Conservation (phyloP, 2,329 filamentous ascomycete species). For the Aspergillus sp. region DNA sequence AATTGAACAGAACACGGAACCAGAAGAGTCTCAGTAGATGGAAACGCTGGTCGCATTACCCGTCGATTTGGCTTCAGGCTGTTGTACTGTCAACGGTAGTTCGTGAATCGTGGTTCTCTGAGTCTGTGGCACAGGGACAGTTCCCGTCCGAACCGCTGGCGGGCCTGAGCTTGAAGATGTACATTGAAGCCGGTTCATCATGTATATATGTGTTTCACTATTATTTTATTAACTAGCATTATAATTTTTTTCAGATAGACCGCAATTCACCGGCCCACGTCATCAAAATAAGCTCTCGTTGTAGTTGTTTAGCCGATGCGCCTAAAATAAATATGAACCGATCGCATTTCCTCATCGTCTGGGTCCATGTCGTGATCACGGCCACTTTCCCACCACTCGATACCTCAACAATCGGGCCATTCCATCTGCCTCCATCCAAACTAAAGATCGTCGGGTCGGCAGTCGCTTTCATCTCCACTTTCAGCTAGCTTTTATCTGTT, state of each 20-base stretch:
- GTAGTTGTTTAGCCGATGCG: background rate
- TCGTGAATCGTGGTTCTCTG: background rate
- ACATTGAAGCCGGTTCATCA: background rate
- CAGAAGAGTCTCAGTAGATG: background rate
- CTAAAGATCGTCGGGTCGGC: background rate
- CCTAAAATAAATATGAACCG: background rate
- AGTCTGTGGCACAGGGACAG: background rate
- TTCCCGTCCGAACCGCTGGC: background rate
- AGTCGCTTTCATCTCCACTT: constrained; percentile 1
- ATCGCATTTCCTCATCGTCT: background rate
- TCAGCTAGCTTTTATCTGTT: background rate
- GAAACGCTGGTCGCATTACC: background rate
- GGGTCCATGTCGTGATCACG: background rate
- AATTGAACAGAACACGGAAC: constrained; percentile 1
- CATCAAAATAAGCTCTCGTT: background rate
- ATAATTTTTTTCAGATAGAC: background rate
- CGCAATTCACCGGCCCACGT: background rate
- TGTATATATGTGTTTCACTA: background rate
- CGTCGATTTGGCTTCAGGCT: background rate
- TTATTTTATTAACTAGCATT: background rate
- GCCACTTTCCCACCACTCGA: background rate
- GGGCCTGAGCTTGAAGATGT: background rate
- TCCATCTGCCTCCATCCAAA: background rate
- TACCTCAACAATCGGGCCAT: background rate
- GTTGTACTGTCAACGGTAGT: background rate